Base-by-base conservation (phyloP, 2,329 filamentous ascomycete genomes). In the Plenodomus biglobosus region DNA sequence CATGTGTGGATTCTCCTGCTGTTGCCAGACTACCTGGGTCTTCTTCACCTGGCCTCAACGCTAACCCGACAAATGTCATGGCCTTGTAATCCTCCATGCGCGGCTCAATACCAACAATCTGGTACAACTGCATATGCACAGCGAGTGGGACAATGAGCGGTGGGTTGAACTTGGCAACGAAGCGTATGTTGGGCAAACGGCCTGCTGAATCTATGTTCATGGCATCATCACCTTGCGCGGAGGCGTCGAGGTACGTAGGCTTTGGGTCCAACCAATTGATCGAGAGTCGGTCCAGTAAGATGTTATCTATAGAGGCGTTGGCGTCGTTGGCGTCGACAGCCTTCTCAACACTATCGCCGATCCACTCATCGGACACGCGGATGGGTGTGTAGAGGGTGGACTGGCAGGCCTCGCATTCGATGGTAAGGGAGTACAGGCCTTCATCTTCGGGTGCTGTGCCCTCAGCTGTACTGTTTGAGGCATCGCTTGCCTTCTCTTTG, bases 261-360 rank as follows among this genome's bases (percentile, higher is more conserved):
- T 83, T 80, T 1, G 88, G 88, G 48, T 92, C 85, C 35, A 85
- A 78, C 88, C 88, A 92, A 73, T 90, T 84, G 27, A 83, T 72
- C 2, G 71, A 71, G 0, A 72, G 65, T 71, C 64, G 53, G 77
- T 75, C 61, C 72, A 76, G 59, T 1, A 73, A 8, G 71, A 76
- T 35, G 73, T 62, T 68, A 40, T 67, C 54, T 13, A 71, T 75
- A 13, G 56, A 39, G n/a, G 40, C 48, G 32, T 60, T 54, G 76
- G 65, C 54, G 30, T 72, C 70, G 16, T 62, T 52, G n/a, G 63
- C 61, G 42, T 70, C 65, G 2, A 62, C 71, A 2, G 77, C 66
- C 59, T 87, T 88, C 62, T 83, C 78, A n/a, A 90, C 77, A 1
- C 79, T 74, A 20, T 84, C 79, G 8, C 85, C 85, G 42, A 94